Base-by-base conservation (phyloP, 2,329 filamentous ascomycete species). In the Lojkania enalia region DNA sequence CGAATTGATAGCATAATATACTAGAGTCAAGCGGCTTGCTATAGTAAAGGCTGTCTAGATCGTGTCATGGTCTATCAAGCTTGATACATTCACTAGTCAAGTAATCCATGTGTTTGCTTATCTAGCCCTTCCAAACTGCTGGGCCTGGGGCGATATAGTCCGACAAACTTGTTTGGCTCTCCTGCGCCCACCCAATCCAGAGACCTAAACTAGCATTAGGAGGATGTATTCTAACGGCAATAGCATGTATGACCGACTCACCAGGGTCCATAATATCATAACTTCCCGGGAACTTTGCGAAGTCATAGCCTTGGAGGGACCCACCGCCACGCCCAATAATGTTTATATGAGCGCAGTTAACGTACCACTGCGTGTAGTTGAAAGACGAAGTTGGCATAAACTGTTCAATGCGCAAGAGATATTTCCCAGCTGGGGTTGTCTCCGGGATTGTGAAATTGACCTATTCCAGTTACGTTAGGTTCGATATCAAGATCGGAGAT, bases 391-490 rank as follows among this genome's bases (percentile, higher is more conserved):
- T 12, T 11, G 48, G 48, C 45, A 20, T 30, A 14, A 49, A 39
- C 4, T 42, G 20, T 23, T 51, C 48, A 12, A 51, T 16, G 2
- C 48, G 21, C 13, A 51, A 19, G 18, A 51, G 36, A 23, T 51
- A 51, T 27, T 41, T 23, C 12, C 48, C 48, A 13, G 48, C 40
- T n/a, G 48, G 48, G 2, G 48, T 51, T 1, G 30, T 51, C 18
- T 12, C 23, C 3, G 48, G 48, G 14, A 51, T 39, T 4, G 40
- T 48, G 44, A 51, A 51, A 18, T 42, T 49, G n/a, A n/a, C n/a
- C n/a, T n/a, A n/a, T n/a, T n/a, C n/a, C n/a, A n/a, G n/a, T n/a
- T n/a, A n/a, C n/a, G n/a, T n/a, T n/a, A n/a, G n/a, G n/a, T n/a
- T n/a, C n/a, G n/a, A n/a, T n/a, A n/a, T n/a, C n/a, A n/a, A n/a